Conservation (phyloP, 495 filamentous ascomycete species). For the Saxispiralis lemnorum region DNA sequence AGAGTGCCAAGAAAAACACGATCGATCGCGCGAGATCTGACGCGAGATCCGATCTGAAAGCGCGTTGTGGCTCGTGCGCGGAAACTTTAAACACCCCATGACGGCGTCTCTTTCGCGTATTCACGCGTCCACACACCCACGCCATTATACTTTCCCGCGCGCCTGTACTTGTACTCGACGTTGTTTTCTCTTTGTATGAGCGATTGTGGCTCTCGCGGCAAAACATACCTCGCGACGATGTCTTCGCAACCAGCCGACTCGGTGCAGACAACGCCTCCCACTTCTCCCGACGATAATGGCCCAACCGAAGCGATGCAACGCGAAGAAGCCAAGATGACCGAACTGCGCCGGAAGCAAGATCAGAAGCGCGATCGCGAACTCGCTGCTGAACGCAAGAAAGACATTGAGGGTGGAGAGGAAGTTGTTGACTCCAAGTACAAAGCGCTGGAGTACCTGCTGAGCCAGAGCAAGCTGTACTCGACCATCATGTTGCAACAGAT, state of each 20-base stretch:
- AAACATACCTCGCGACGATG: background rate
- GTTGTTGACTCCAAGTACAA: constrained; percentile 35
- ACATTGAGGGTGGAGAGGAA: constrained; percentile 30
- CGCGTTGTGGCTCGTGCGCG: too few relatives aligned
- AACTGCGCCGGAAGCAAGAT: constrained; percentile 29
- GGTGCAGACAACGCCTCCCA: constrained; percentile 14
- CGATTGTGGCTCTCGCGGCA: too few relatives aligned
- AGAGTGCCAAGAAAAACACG: too few relatives aligned
- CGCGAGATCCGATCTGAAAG: too few relatives aligned
- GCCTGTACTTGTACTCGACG: too few relatives aligned
- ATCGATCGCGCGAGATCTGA: too few relatives aligned
- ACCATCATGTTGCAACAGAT: constrained; percentile 45
- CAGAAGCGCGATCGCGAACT: constrained; percentile 32
- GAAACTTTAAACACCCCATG: too few relatives aligned
- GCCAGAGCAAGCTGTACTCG: constrained; percentile 30
- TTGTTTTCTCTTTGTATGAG: too few relatives aligned
- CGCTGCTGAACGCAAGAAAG: constrained; percentile 29
- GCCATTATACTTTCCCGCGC: too few relatives aligned
- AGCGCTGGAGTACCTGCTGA: constrained; percentile 29
- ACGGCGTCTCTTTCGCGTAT: too few relatives aligned
- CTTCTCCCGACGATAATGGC: constrained; percentile 12
- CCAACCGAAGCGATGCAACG: constrained; percentile 27
- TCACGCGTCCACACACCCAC: too few relatives aligned
- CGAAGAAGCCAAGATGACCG: constrained; percentile 35
- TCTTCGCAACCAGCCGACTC: constrained; percentile 10